phyloP scores from a whole-genome alignment of 1,284 basidiomycete species.

The Rhodotorula sp. region DNA sequence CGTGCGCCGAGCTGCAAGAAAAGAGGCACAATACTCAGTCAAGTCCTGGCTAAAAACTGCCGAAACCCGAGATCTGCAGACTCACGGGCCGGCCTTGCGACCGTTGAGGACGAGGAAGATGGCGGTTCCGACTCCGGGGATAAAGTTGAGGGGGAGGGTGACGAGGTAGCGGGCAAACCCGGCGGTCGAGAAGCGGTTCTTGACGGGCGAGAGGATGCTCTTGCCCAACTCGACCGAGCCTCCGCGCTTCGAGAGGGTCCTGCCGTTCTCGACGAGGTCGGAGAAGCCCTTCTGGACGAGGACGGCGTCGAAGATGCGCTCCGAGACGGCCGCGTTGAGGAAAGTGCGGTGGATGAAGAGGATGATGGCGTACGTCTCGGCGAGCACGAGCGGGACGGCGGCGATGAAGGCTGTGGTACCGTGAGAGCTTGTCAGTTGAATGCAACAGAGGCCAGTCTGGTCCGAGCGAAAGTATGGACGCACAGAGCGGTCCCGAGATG shows the following conservation, averaged over 20 bases:
- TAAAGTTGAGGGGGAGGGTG: conserved; percentile 63
- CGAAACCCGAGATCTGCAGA: too few species aligned
- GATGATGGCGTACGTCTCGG: conserved; percentile 53
- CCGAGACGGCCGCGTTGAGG: conserved; percentile 54
- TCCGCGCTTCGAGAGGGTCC: conserved; percentile 45
- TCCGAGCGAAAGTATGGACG: not conserved
- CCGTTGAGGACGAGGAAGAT: conserved; percentile 55
- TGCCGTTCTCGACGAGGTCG: conserved; percentile 50
- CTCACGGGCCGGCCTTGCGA: conserved; percentile 33
- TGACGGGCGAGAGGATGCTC: conserved; percentile 50
- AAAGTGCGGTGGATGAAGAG: conserved; percentile 56
- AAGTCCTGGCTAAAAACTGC: too few species aligned
- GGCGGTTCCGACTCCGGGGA: conserved; percentile 66
- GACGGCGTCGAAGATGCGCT: conserved; percentile 52
- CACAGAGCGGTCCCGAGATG: conserved; percentile 61
- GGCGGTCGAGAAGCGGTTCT: conserved; percentile 37
- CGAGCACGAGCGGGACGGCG: conserved; percentile 53
- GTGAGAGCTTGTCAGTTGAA: too few species aligned
- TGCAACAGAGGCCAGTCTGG: too few species aligned
- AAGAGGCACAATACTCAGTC: too few species aligned
- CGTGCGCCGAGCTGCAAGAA: conserved; percentile 60
- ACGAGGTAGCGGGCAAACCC: conserved; percentile 55
- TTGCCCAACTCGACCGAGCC: conserved; percentile 50
- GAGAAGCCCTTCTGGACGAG: conserved; percentile 48
- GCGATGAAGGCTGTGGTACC: conserved; percentile 46